Percentiles rank a stretch among this genome's conserved stretches.
These are phyloP conservation scores for Trypanosoma grayi DNA, from an alignment of 208 protist genomes.

Conservation along the genomic window DNA sequence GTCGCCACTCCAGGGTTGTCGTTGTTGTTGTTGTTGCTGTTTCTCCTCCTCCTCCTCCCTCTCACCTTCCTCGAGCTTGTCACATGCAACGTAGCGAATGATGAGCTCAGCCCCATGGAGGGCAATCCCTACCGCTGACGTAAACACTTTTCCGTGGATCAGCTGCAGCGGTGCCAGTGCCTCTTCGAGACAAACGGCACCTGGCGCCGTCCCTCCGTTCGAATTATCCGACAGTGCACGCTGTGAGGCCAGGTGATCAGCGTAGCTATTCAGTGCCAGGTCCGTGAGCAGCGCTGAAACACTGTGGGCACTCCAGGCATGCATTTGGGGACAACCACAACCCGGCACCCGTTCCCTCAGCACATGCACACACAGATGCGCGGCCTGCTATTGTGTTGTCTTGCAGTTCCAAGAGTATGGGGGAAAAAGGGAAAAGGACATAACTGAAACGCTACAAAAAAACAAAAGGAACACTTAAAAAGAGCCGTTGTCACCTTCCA, in stretches of 20 bases:
- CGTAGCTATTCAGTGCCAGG: constrained; percentile 39
- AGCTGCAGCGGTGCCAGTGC: constrained; percentile 69
- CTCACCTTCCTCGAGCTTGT: neutral
- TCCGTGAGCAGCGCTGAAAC: constrained; percentile 39
- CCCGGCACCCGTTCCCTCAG: neutral
- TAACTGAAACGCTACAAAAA: too few species aligned
- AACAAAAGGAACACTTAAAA: too few species aligned
- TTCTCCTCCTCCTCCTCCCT: neutral
- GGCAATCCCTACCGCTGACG: constrained; percentile 72
- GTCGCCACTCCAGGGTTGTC: neutral
- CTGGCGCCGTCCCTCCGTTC: neutral
- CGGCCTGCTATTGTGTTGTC: too few species aligned
- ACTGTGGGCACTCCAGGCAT: constrained; percentile 22
- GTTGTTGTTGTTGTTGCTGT: neutral
- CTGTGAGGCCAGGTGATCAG: constrained; percentile 27
- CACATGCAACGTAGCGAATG: constrained; percentile 50
- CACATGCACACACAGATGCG: too few species aligned
- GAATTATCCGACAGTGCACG: neutral
- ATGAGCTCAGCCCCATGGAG: constrained; percentile 68
- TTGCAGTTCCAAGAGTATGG: neutral
- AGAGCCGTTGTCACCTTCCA: too few species aligned
- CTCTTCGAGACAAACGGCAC: constrained; percentile 33
- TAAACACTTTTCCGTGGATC: constrained; percentile 71
- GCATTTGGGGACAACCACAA: neutral
- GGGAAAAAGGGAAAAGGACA: neutral